Base-by-base conservation (phyloP, 345 rosid species). In the Populus pruinosa region DNA sequence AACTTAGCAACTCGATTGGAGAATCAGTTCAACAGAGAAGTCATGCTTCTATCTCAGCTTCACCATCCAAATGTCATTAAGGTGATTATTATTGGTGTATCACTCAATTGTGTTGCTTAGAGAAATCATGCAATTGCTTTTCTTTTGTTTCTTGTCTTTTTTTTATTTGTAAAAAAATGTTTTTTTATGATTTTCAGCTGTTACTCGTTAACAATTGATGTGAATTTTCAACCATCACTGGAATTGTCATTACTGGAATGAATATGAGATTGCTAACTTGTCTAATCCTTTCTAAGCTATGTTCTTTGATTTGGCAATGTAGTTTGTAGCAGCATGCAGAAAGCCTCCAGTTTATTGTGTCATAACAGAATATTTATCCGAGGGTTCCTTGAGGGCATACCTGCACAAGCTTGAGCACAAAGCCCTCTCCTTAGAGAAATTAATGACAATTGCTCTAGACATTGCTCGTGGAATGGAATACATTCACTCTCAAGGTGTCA, bases 391-490 rank as follows among this genome's bases (percentile, higher is more conserved):
- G 83, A 89, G 99, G 87, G 94, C 97, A 31, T 91, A 82, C 86
- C 84, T 96, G 85, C 99, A 94, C 87, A 96, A 91, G 87, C 97
- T 92, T 55, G 99, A 96, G 85, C 85, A 85, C 55, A 91, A 87
- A 82, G 71, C 88, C 14, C 91, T 96, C 76, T 86, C 98, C 50
- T 76, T 96, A 79, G 78, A 82, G 78, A 91, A 90, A 79, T 81
- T 92, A 69, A 84, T 90, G 71, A 82, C 86, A 23, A 79, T 91
- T 77, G 94, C 94, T 75, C 84, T 92, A 23, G 98, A 93, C 71
- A 83, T 96, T 78, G 97, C 99, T 66, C 91, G 81, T 35, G 99
- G 97, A 71, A 92, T 96, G 98, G 96, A 92, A 64, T 96, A 90
- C 76, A 89, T 96, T 61, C 99, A 96, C 79, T 92, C 97, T 44